Base-by-base conservation (phyloP, 2,329 filamentous ascomycete species). In the Epichloe brachyelytri region DNA sequence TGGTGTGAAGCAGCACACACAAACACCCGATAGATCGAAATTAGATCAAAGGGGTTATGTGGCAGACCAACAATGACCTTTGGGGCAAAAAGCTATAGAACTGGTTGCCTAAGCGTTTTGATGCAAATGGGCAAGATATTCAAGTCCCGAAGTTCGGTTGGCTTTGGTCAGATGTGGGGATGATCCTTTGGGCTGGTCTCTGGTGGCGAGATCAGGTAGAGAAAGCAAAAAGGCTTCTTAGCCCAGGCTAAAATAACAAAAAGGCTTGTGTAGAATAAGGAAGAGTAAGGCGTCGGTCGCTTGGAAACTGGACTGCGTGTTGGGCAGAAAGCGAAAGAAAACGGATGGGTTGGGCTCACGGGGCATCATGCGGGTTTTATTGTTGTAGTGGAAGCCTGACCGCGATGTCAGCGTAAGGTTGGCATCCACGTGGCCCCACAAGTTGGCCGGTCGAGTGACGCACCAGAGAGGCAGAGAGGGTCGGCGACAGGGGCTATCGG, bases 351-450 rank as follows among this genome's bases (percentile, higher is more conserved):
- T 66, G 67, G 68, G 66, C 62, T 65, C 59, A 64, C 68, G 71
- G 73, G 73, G 71, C 68, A 48, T 66, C 63, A 62, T 65, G 68
- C 68, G 69, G 71, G 68, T 75, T 76, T 76, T 76, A 76, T 67
- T 61, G 60, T 67, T 58, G 57, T 56, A 49, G 57, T 62, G 54
- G 54, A 59, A 55, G 59, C 60, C 60, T 59, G 62, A 65, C 57
- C 39, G 48, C 47, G 53, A 52, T 51, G 47, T 56, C 48, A 58
- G 20, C 54, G 51, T 52, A 53, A 52, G 39, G 45, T 33, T 30
- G 37, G 43, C 26, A 36, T 15, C 46, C 41, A 46, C 53, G 39
- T 57, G 52, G 53, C 56, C 60, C 59, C 59, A 61, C 60, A 59
- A 53, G 52, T 47, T 48, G 53, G 48, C 50, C 51, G 49, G 54